These are phyloP conservation scores for Ceratocystis albifundus DNA, from an alignment of 2,329 filamentous ascomycete species.

Conservation along the genomic window DNA sequence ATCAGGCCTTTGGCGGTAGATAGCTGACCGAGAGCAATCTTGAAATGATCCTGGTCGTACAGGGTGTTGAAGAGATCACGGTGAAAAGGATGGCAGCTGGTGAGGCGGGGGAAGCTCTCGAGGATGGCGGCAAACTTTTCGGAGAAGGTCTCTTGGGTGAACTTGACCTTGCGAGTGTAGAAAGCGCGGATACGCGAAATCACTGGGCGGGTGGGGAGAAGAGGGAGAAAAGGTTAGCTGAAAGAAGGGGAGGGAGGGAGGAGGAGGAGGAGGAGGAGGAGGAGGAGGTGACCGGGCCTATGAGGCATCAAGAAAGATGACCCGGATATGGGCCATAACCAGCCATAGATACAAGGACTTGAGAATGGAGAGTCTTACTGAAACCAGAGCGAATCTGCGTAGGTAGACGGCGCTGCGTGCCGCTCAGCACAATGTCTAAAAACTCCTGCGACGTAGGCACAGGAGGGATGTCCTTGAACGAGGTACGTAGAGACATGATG, in stretches of 20 bases:
- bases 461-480: slow-evolving; percentile 69
- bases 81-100: slow-evolving; percentile 93
- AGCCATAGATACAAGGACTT: too few species aligned
- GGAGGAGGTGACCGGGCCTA: background rate
- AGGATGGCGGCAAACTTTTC: slow-evolving; percentile 88
- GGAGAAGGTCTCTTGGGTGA: slow-evolving; percentile 89
- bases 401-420: slow-evolving; percentile 83
- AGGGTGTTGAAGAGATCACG: slow-evolving; percentile 78
- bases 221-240: background rate
- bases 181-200: slow-evolving; percentile 43
- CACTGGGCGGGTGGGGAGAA: slow-evolving; percentile 14
- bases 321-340: too few species aligned
- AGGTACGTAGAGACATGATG: slow-evolving; percentile 32
- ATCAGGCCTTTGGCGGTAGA: slow-evolving; percentile 94
- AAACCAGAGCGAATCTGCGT: slow-evolving; percentile 95
- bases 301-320: too few species aligned
- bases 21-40: slow-evolving; percentile 89
- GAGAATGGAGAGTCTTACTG: slow-evolving; percentile 42
- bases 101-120: slow-evolving; percentile 81
- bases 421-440: slow-evolving; percentile 88
- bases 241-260: background rate
- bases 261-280: background rate
- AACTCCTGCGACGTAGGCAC: slow-evolving; percentile 92
- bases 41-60: slow-evolving; percentile 96
- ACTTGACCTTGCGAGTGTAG: slow-evolving; percentile 97